These are phyloP conservation scores for Colletotrichum sidae DNA, from an alignment of 2,329 filamentous ascomycete genomes.

Conservation along the genomic window DNA sequence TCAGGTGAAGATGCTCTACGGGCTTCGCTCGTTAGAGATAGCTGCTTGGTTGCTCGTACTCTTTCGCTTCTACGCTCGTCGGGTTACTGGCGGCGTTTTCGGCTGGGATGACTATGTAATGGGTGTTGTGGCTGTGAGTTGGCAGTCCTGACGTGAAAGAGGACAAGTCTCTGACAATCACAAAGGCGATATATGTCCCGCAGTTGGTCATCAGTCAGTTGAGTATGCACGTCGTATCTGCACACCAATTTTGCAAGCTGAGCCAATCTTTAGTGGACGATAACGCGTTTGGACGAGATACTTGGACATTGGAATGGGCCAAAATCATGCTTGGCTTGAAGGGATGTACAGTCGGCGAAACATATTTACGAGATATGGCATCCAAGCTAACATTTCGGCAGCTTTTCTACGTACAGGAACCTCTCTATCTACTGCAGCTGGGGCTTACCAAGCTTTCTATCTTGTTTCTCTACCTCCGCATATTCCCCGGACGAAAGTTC, in stretches of 20 bases:
- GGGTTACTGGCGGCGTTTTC: not conserved
- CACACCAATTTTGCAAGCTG: not conserved
- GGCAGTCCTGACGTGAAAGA: not conserved
- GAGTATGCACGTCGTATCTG: not conserved
- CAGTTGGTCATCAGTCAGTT: slow-evolving; percentile 15
- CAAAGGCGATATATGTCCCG: slow-evolving; percentile 3
- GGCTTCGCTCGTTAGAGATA: slow-evolving; percentile 8
- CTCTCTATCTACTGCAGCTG: slow-evolving; percentile 10
- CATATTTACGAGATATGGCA: no score
- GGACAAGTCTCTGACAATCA: not conserved
- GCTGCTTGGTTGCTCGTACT: slow-evolving; percentile 17
- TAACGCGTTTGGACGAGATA: slow-evolving; percentile 20
- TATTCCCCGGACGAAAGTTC: slow-evolving; percentile 12
- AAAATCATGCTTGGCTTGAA: slow-evolving; percentile 21
- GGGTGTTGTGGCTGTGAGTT: slow-evolving; percentile 13
- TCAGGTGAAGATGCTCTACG: slow-evolving; percentile 7
- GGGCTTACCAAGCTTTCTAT: slow-evolving; percentile 11
- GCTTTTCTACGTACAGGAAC: slow-evolving; percentile 19
- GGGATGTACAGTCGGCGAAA: not conserved
- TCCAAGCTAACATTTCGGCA: not conserved
- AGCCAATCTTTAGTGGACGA: slow-evolving; percentile 3
- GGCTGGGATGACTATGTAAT: slow-evolving; percentile 14
- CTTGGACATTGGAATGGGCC: slow-evolving; percentile 17
- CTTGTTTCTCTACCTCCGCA: slow-evolving; percentile 15
- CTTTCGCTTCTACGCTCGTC: slow-evolving; percentile 13